These are phyloP conservation scores for Pseudopithomyces chartarum DNA, from an alignment of 2,329 filamentous ascomycete species.

Conservation along the genomic window DNA sequence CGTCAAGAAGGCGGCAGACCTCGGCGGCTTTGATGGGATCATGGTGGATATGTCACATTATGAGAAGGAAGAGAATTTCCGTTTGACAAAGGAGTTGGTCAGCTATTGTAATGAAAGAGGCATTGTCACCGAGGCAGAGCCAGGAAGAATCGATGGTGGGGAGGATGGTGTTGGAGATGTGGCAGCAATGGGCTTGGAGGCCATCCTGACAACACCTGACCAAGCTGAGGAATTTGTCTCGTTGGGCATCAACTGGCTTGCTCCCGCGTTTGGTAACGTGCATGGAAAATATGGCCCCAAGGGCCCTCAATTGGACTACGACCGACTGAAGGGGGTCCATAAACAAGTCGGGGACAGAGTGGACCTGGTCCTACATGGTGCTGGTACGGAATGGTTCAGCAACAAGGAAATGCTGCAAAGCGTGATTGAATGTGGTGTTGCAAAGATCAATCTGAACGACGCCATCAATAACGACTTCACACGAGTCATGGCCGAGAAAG, in stretches of 20 bases:
- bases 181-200: conserved; percentile 59
- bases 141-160: conserved; percentile 71
- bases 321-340: conserved; percentile 49
- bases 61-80: conserved; percentile 71
- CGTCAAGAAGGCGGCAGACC: conserved; percentile 63
- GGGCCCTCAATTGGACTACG: conserved; percentile 56
- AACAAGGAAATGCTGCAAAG: conserved; percentile 59
- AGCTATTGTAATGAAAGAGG: conserved; percentile 67
- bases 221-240: conserved; percentile 72
- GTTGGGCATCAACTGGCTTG: conserved; percentile 75
- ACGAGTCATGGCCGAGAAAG: conserved; percentile 53
- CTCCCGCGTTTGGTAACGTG: conserved; percentile 77
- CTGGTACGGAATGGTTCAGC: conserved; percentile 57
- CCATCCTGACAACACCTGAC: conserved; percentile 69
- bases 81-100: conserved; percentile 66
- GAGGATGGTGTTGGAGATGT: conserved; percentile 77
- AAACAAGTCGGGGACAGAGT: conserved; percentile 56
- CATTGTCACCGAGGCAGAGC: conserved; percentile 73
- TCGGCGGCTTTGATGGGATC: conserved; percentile 41
- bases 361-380: conserved; percentile 62
- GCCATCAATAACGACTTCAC: conserved; percentile 60
- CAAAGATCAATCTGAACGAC: conserved; percentile 65
- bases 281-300: conserved; percentile 73
- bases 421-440: conserved; percentile 61
- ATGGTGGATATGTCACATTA: conserved; percentile 75